Evolutionary conservation across 2,329 filamentous ascomycete genomes (phyloP), one percentile per base, ranked within the genome.

Genomic region (Colletotrichum liaoningense): DNA sequence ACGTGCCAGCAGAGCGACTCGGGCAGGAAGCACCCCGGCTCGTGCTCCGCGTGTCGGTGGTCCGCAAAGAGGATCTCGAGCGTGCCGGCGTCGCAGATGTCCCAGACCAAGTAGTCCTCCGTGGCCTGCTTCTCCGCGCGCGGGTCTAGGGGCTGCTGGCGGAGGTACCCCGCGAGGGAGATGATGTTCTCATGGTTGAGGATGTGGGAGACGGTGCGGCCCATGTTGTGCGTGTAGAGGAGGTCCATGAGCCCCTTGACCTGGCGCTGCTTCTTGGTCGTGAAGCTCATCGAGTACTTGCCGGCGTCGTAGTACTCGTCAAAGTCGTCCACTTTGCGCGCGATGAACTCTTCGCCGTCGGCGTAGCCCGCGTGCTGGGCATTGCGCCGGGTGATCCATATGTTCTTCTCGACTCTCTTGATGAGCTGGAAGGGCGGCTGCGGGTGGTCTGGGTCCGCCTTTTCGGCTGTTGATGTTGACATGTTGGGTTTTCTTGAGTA

Each of bases 1-100:
- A 90, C 88, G 76, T 90, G 88, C 88, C 88, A 91, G 74, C 88
- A 88, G 14, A 90, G 80, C 2, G 83, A 82, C 75, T 90, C 88
- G 0, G 88, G 88, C 14, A 89, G 77, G 74, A 86, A 87, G 14
- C 77, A 78, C 5, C 67, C 54, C 2, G 67, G 72, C 46, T 75
- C 54, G 19, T 76, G 73, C 19, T 79, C 77, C 2, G 80, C 58
- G 2, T 77, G 38, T 14, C 38, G 63, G 6, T 72, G 74, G 46
- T 76, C 75, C 4, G 57, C 77, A 26, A 88, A 80, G 12, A 89
- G 75, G 35, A 82, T 81, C 28, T 82, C 81, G 46, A 90, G 83
- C 54, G 82, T 86, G 42, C 87, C 87, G 5, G 85, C 87, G 72
- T 89, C 85, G 79, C 87, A 89, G 67, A 83, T 86, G 78, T 90